Evolutionary conservation across 345 rosid species (phyloP).

Genomic region (Boechera stricta): DNA sequence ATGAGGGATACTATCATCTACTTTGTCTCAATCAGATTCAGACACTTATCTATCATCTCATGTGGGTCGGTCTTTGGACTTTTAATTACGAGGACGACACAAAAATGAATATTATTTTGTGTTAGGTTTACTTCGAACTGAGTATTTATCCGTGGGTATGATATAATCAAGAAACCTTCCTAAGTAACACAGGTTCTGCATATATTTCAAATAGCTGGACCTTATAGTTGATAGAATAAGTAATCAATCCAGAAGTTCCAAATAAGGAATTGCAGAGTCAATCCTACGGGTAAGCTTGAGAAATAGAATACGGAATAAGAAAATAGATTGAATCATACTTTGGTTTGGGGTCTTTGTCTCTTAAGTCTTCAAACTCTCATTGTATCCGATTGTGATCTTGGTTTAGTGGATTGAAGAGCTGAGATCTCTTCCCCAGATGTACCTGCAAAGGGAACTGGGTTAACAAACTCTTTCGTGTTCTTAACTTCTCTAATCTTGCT

Average conservation of each 20-base stretch:
- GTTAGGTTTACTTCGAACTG: background rate
- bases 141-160: background rate
- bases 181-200: constrained; percentile 1
- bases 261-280: too few species aligned
- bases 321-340: too few species aligned
- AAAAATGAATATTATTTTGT: background rate
- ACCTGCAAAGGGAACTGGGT: too few species aligned
- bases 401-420: too few species aligned
- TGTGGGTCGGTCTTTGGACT: constrained; percentile 41
- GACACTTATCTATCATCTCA: constrained; percentile 40
- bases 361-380: too few species aligned
- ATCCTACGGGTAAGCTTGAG: too few species aligned
- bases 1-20: constrained; percentile 31
- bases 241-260: constrained; percentile 1
- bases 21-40: constrained; percentile 30
- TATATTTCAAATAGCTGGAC: background rate
- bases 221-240: background rate
- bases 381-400: too few species aligned
- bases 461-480: too few species aligned
- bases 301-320: too few species aligned
- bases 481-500: too few species aligned
- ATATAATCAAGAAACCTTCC: background rate
- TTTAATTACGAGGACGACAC: constrained; percentile 15
- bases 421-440: too few species aligned
- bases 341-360: too few species aligned